A percentile compares a stretch with the other conserved stretches of the same genome.
Conservation (phyloP, 2,329 filamentous ascomycete species). For the Aspergillus luchuensis region DNA sequence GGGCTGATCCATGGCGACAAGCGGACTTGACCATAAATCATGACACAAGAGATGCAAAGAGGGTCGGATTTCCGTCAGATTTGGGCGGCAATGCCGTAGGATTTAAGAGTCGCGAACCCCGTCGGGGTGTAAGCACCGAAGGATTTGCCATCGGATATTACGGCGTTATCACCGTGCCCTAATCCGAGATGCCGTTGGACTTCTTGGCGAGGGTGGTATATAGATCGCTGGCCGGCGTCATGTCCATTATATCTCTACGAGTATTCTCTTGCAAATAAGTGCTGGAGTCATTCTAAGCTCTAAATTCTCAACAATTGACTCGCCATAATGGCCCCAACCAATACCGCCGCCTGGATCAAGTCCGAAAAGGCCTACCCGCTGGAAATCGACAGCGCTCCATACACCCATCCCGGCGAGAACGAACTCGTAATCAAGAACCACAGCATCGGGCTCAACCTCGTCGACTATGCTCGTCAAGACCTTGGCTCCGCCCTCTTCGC, state of each 20-base stretch:
- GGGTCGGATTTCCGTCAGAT: background rate
- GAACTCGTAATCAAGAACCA: conserved; percentile 46
- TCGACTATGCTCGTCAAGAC: conserved; percentile 45
- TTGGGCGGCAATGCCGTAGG: background rate
- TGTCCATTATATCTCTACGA: too few relatives aligned
- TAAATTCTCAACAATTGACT: background rate
- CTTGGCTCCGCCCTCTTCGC: conserved; percentile 31
- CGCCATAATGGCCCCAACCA: conserved; percentile 19
- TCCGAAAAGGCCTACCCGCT: conserved; percentile 33
- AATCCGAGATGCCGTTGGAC: background rate
- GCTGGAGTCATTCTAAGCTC: too few relatives aligned
- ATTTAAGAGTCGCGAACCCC: background rate
- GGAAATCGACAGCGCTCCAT: conserved; percentile 42
- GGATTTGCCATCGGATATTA: conserved; percentile 2
- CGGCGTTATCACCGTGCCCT: background rate
- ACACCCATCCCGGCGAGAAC: conserved; percentile 35
- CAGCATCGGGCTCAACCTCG: conserved; percentile 48
- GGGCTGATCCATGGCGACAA: background rate
- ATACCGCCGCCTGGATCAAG: conserved; percentile 40
- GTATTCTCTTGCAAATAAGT: too few relatives aligned
- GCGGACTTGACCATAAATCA: background rate
- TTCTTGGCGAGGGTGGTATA: too few relatives aligned
- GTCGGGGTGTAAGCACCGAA: conserved; percentile 1
- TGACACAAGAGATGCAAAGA: background rate
- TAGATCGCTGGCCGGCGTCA: too few relatives aligned